Evolutionary conservation across 176 grass and related monocot species (phyloP).

Genomic region (Hyparrhenia diplandra): DNA sequence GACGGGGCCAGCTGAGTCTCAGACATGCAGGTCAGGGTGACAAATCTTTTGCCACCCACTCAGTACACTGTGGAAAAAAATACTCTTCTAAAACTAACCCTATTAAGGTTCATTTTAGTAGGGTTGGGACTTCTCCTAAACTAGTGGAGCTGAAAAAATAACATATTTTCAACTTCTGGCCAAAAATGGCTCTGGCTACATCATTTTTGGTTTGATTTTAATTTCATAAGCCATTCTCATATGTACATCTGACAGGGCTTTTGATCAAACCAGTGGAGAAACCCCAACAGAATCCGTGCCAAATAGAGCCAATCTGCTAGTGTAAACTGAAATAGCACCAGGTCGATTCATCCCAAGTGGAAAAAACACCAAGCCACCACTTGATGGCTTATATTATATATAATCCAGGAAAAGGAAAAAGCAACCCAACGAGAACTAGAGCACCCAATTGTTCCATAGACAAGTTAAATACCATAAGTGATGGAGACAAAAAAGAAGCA

Average conservation of each 20-base stretch:
- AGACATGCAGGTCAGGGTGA: too few relatives aligned
- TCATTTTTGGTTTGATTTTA: background rate
- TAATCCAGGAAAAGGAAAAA: background rate
- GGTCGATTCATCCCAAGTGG: background rate
- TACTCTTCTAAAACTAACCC: too few relatives aligned
- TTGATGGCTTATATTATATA: background rate
- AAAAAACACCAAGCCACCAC: background rate
- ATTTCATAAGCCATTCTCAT: too few relatives aligned
- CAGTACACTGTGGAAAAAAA: too few relatives aligned
- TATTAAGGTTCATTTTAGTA: too few relatives aligned
- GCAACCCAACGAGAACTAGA: background rate
- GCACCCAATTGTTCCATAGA: background rate
- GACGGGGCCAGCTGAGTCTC: too few relatives aligned
- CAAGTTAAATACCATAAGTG: background rate
- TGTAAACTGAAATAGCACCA: background rate
- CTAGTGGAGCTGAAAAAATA: too few relatives aligned
- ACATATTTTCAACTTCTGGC: too few relatives aligned
- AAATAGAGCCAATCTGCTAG: background rate
- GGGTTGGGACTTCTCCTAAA: too few relatives aligned
- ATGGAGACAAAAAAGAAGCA: background rate
- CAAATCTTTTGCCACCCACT: too few relatives aligned
- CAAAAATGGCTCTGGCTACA: background rate
- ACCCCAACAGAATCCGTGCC: background rate
- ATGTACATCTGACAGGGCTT: background rate
- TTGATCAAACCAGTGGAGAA: background rate